phyloP scores from a whole-genome alignment of 192 early-diverging fungal genomes.

The Backusella liffmaniae region DNA sequence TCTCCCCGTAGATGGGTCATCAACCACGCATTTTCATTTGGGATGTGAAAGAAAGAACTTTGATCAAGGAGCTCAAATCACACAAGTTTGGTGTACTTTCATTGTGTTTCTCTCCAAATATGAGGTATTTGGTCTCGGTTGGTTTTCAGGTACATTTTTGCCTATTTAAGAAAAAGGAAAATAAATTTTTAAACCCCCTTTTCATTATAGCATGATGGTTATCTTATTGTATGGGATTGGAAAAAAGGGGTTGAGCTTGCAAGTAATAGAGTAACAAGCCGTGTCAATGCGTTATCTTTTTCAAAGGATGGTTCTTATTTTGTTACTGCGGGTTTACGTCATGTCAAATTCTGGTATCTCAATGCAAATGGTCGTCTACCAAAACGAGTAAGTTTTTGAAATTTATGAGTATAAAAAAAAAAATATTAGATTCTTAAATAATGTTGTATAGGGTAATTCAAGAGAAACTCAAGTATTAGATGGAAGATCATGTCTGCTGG shows the following conservation, averaged over 20 bases:
- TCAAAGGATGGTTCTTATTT: constrained; percentile 63
- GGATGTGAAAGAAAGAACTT: constrained; percentile 49
- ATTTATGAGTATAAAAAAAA: no score
- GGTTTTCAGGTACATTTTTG: constrained; percentile 61
- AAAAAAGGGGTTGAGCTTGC: constrained; percentile 58
- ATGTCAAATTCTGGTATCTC: constrained; percentile 82
- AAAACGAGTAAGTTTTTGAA: constrained; percentile 22
- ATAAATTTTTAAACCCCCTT: neutral
- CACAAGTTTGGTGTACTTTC: constrained; percentile 79
- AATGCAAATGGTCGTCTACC: constrained; percentile 40
- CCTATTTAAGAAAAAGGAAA: neutral
- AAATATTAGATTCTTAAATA: neutral
- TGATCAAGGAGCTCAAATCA: constrained; percentile 63
- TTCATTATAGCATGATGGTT: constrained; percentile 70
- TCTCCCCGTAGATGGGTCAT: constrained; percentile 60
- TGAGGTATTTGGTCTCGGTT: constrained; percentile 65
- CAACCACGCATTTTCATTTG: constrained; percentile 76
- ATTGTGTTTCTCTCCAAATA: constrained; percentile 71
- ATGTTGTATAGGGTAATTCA: neutral
- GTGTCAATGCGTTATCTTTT: constrained; percentile 62
- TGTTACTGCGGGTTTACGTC: constrained; percentile 74
- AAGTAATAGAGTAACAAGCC: constrained; percentile 62
- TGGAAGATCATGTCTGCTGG: constrained; percentile 64
- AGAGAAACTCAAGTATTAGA: constrained; percentile 57
- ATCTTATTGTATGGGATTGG: constrained; percentile 82